Percentiles rank a stretch among this genome's conserved stretches.
Conservation (phyloP, 2,329 filamentous ascomycete species). For the Pseudonectria buxi region DNA sequence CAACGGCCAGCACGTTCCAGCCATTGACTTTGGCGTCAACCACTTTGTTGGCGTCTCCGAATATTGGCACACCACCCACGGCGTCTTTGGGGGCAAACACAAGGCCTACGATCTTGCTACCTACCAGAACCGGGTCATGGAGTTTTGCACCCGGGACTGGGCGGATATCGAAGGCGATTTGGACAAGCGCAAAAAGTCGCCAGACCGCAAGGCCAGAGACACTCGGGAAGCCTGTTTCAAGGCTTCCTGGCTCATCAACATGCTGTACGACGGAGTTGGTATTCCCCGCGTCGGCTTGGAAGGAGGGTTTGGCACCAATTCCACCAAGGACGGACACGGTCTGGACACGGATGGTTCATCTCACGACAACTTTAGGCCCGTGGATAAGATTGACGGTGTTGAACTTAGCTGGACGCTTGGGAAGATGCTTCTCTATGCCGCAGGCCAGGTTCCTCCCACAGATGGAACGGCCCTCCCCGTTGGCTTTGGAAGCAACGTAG, state of each 20-base stretch:
- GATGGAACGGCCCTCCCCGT: conserved; percentile 59
- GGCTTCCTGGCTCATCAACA: conserved; percentile 94
- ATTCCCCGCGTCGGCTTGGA: conserved; percentile 81
- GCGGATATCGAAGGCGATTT: conserved; percentile 62
- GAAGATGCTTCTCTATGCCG: conserved; percentile 92
- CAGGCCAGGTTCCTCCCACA: conserved; percentile 69
- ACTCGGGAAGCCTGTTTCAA: conserved; percentile 94
- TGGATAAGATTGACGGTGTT: conserved; percentile 83
- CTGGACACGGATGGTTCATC: conserved; percentile 68
- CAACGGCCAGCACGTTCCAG: conserved; percentile 85
- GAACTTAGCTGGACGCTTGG: conserved; percentile 97
- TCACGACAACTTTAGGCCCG: conserved; percentile 79
- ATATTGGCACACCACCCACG: conserved; percentile 98
- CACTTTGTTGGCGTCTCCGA: conserved; percentile 97
- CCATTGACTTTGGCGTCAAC: conserved; percentile 94
- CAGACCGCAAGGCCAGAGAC: conserved; percentile 69
- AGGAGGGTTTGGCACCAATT: conserved; percentile 55
- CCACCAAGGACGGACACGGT: conserved; percentile 62
- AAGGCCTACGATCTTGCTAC: conserved; percentile 85
- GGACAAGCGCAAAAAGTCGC: conserved; percentile 59
- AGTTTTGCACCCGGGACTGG: conserved; percentile 86
- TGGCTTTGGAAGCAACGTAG: conserved; percentile 84
- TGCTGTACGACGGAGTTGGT: conserved; percentile 92
- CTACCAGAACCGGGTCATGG: conserved; percentile 77
- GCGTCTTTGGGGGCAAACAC: conserved; percentile 74